These are phyloP conservation scores for Ambrosia hybrid DNA, from an alignment of 140 eudicot genomes.

Conservation along the genomic window DNA sequence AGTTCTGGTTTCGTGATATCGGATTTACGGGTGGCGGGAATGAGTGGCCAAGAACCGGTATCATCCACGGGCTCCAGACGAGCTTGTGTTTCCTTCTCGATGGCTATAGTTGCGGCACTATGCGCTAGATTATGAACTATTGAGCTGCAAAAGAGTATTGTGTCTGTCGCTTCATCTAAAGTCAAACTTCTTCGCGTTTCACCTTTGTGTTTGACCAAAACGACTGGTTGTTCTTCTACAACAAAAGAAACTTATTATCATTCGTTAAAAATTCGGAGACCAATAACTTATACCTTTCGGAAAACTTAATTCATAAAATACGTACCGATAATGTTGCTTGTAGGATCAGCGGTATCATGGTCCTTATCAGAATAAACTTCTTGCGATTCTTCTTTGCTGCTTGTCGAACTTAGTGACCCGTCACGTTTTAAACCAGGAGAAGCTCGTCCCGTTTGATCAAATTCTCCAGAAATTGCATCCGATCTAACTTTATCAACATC, in stretches of 20 bases:
- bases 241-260: neutral
- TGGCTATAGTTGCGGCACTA: conserved; percentile 72
- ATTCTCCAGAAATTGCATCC: conserved; percentile 50
- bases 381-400: conserved; percentile 41
- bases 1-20: conserved; percentile 39
- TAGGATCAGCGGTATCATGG: conserved; percentile 28
- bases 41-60: conserved; percentile 42
- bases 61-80: conserved; percentile 19
- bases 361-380: conserved; percentile 37
- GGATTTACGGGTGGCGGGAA: conserved; percentile 51
- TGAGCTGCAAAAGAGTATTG: conserved; percentile 93
- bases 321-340: conserved; percentile 51
- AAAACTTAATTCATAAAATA: conserved; percentile 10
- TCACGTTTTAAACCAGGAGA: conserved; percentile 36
- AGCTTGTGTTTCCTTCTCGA: conserved; percentile 66
- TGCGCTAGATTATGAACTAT: conserved; percentile 68
- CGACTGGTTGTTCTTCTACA: conserved; percentile 61
- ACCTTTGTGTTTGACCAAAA: conserved; percentile 42
- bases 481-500: conserved; percentile 40
- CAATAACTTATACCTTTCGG: neutral
- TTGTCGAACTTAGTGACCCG: conserved; percentile 38
- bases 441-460: conserved; percentile 12
- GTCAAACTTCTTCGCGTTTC: conserved; percentile 65
- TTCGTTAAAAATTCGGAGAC: neutral
- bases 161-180: conserved; percentile 88